Evolutionary conservation across 2,329 filamentous ascomycete genomes (phyloP).

Genomic region (Neopestalotiopsis rosae): DNA sequence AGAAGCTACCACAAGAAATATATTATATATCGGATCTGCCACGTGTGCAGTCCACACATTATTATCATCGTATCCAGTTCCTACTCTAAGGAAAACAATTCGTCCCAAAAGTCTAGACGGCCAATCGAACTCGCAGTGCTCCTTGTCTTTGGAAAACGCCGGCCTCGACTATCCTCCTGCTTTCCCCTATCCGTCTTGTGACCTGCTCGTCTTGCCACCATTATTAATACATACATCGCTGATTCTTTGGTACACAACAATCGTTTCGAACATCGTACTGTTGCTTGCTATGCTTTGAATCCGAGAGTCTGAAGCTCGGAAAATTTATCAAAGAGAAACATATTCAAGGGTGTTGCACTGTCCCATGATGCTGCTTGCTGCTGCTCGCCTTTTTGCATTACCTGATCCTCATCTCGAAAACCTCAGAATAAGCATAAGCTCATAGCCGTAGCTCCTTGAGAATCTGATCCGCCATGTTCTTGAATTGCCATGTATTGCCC

Average conservation of each 20-base stretch:
- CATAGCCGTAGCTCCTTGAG: conserved; percentile 83
- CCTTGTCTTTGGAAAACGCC: background rate
- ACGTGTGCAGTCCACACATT: background rate
- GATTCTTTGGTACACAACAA: background rate
- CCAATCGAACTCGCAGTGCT: background rate
- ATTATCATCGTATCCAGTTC: conserved; percentile 13
- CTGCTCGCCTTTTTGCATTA: background rate
- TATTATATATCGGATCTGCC: conserved; percentile 8
- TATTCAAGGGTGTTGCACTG: conserved; percentile 6
- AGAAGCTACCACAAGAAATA: background rate
- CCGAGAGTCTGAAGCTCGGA: conserved; percentile 6
- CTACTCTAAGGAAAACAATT: background rate
- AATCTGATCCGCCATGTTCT: conserved; percentile 97
- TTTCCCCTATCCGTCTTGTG: background rate
- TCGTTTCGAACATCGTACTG: conserved; percentile 2
- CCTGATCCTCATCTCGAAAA: background rate
- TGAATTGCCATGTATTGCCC: conserved; percentile 98
- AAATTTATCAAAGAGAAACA: conserved; percentile 20
- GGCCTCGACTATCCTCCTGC: background rate
- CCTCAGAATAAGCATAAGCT: conserved; percentile 24
- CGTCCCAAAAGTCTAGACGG: conserved; percentile 2
- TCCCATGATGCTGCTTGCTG: background rate
- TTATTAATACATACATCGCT: conserved; percentile 5
- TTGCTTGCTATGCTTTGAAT: conserved; percentile 19
- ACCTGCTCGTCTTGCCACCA: background rate